A percentile compares a stretch with the other conserved stretches of the same genome.
phyloP scores from a whole-genome alignment of 2,329 filamentous ascomycete genomes.

The Ambrosiella beaveri region DNA sequence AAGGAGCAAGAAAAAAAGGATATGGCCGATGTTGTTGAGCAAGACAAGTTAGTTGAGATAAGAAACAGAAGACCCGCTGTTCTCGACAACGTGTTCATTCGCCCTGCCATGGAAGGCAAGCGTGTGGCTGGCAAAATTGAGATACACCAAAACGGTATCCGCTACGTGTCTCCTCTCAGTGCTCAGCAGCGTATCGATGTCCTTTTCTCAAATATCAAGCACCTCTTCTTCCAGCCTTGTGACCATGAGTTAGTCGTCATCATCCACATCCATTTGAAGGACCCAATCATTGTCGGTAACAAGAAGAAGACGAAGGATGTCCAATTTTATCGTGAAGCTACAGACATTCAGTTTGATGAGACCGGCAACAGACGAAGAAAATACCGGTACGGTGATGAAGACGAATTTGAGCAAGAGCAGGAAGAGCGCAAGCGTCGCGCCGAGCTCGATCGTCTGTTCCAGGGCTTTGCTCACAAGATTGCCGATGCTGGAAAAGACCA shows the following conservation, averaged over 20 bases:
- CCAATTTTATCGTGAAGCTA: constrained; percentile 94
- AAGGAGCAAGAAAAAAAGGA: constrained; percentile 98
- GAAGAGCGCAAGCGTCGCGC: constrained; percentile 81
- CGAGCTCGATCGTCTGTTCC: constrained; percentile 91
- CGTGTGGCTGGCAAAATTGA: constrained; percentile 90
- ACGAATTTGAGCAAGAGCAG: constrained; percentile 96
- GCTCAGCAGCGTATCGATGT: constrained; percentile 77
- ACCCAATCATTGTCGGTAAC: constrained; percentile 94
- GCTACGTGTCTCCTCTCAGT: constrained; percentile 70
- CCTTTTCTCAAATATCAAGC: constrained; percentile 94
- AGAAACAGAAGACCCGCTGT: constrained; percentile 82
- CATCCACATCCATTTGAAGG: constrained; percentile 94
- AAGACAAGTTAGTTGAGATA: constrained; percentile 91
- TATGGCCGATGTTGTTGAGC: constrained; percentile 96
- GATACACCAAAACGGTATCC: constrained; percentile 97
- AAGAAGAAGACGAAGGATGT: constrained; percentile 97
- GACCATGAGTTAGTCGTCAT: constrained; percentile 93
- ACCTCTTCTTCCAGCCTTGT: constrained; percentile 96
- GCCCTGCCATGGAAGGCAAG: constrained; percentile 90
- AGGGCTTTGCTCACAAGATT: constrained; percentile 92
- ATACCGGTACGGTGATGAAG: constrained; percentile 93
- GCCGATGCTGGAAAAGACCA: constrained; percentile 87
- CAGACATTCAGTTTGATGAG: constrained; percentile 96
- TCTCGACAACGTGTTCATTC: constrained; percentile 87
- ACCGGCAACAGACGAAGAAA: constrained; percentile 96